These are phyloP conservation scores for Ricinus communis DNA, from an alignment of 345 rosid species.

Conservation along the genomic window DNA sequence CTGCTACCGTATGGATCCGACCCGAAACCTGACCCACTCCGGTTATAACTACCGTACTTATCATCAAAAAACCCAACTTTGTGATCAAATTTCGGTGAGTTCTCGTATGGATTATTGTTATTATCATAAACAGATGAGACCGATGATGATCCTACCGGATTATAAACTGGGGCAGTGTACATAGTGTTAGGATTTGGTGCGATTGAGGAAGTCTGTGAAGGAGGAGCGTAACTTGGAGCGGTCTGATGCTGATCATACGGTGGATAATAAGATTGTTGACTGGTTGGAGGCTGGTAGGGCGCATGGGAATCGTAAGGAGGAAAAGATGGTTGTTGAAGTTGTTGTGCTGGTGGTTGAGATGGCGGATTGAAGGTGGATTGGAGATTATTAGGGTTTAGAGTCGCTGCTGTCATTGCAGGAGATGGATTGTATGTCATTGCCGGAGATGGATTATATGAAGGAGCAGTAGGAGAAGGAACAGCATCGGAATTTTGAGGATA, in stretches of 20 bases:
- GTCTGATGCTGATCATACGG: slow-evolving; percentile 66
- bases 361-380: slow-evolving; percentile 39
- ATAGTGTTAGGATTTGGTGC: slow-evolving; percentile 31
- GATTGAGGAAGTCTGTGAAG: slow-evolving; percentile 22
- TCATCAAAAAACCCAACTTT: slow-evolving; percentile 45
- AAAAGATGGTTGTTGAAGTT: slow-evolving; percentile 37
- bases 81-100: slow-evolving; percentile 58
- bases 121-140: slow-evolving; percentile 42
- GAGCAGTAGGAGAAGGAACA: slow-evolving; percentile 58
- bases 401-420: too few relatives aligned
- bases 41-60: slow-evolving; percentile 41
- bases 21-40: slow-evolving; percentile 53
- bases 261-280: slow-evolving; percentile 50
- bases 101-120: slow-evolving; percentile 35
- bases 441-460: slow-evolving; percentile 51
- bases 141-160: slow-evolving; percentile 44
- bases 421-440: slow-evolving; percentile 25
- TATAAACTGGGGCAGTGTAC: slow-evolving; percentile 41
- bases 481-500: slow-evolving; percentile 60
- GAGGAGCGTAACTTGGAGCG: slow-evolving; percentile 38
- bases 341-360: slow-evolving; percentile 22
- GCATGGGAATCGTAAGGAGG: slow-evolving; percentile 64
- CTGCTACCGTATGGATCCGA: slow-evolving; percentile 62
- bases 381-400: slow-evolving; percentile 34
- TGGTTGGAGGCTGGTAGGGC: slow-evolving; percentile 51